These are phyloP conservation scores for Aspergillus spinulosporus DNA, from an alignment of 2,329 filamentous ascomycete species.

Conservation along the genomic window DNA sequence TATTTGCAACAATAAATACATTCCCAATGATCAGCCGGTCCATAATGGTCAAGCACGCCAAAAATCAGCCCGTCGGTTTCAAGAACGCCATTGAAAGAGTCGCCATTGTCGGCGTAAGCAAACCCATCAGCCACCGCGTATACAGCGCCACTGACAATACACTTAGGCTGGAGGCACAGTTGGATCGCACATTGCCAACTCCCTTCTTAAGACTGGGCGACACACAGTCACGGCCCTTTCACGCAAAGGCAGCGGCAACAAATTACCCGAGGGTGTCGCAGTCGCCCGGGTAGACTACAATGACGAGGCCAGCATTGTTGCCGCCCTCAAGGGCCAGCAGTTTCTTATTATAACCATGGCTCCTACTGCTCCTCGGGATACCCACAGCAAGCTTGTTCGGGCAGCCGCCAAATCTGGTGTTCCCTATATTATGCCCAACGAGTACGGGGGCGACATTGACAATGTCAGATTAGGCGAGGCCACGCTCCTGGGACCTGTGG, in stretches of 20 bases:
- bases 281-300: constrained; percentile 53
- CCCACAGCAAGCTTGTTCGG: constrained; percentile 52
- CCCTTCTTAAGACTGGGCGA: constrained; percentile 50
- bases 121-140: background rate
- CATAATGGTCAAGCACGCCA: constrained; percentile 28
- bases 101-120: constrained; percentile 42
- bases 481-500: constrained; percentile 34
- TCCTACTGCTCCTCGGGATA: constrained; percentile 45
- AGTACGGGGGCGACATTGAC: constrained; percentile 35
- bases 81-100: constrained; percentile 39
- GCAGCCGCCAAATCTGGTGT: constrained; percentile 59
- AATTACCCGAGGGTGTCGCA: constrained; percentile 49
- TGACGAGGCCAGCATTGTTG: constrained; percentile 47
- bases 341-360: constrained; percentile 58
- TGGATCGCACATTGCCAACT: constrained; percentile 29
- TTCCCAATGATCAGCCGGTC: constrained; percentile 11
- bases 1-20: constrained; percentile 1
- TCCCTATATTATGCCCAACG: constrained; percentile 58
- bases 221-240: constrained; percentile 56
- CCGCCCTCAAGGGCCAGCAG: constrained; percentile 57
- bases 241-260: constrained; percentile 45
- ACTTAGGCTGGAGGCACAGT: constrained; percentile 38
- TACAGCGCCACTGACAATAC: constrained; percentile 16
- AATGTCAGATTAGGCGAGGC: constrained; percentile 38
- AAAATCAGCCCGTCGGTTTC: constrained; percentile 25